A percentile compares a stretch with the other conserved stretches of the same genome.
phyloP scores from a whole-genome alignment of 306 rosid genomes.

The Lathyrus aphaca region DNA sequence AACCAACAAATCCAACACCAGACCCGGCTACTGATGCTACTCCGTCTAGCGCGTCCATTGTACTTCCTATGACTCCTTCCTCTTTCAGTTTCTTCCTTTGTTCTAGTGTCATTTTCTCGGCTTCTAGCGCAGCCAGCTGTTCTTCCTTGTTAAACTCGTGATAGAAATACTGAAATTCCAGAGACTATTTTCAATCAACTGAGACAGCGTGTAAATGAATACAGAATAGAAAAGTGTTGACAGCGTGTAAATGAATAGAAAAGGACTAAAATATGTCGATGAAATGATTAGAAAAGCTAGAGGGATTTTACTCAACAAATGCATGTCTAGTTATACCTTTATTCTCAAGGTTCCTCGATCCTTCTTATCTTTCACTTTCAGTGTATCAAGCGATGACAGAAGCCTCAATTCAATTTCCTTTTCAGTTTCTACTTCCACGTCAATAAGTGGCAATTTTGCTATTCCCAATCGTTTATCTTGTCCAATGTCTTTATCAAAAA shows the following conservation, averaged over 20 bases:
- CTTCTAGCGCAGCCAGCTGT: constrained; percentile 73
- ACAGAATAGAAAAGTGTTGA: constrained; percentile 3
- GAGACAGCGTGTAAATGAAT: neutral
- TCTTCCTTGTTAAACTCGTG: constrained; percentile 81
- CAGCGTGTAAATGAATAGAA: neutral
- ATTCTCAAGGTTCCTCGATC: constrained; percentile 80
- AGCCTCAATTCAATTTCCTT: constrained; percentile 76
- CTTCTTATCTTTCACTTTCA: constrained; percentile 88
- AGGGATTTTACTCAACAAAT: neutral
- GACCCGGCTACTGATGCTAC: constrained; percentile 67
- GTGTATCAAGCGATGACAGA: constrained; percentile 78
- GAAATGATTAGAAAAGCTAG: neutral
- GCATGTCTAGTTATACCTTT: constrained; percentile 49
- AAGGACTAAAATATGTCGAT: neutral
- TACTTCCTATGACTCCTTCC: constrained; percentile 85
- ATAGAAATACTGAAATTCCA: constrained; percentile 58
- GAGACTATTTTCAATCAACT: constrained; percentile 2
- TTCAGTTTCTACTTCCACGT: constrained; percentile 61
- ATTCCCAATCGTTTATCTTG: constrained; percentile 91
- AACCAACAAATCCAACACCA: constrained; percentile 67
- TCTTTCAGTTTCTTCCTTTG: constrained; percentile 79
- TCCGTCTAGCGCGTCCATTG: constrained; percentile 89
- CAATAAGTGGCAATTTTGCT: constrained; percentile 70
- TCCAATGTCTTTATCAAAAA: constrained; percentile 86
- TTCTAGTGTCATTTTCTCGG: constrained; percentile 77